A percentile compares a stretch with the other conserved stretches of the same genome.
Conservation (phyloP, 768 basidiomycete genomes). For the Chalciporus piperatus region DNA sequence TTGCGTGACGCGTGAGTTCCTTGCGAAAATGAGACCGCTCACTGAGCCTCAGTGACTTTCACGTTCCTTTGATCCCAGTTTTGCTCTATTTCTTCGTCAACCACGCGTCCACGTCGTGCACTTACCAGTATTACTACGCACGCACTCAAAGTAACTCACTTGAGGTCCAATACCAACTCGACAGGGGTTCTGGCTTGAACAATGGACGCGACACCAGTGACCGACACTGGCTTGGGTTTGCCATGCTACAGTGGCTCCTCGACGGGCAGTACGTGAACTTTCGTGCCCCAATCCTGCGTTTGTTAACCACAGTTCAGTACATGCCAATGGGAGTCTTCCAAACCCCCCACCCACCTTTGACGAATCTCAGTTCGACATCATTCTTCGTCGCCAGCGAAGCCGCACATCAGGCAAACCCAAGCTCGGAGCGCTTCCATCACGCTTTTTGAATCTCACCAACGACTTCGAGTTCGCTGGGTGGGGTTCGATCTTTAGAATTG, state of each 20-base stretch:
- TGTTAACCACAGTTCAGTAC: not conserved
- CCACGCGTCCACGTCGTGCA: not conserved
- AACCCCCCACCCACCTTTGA: slow-evolving; percentile 42
- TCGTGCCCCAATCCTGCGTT: not conserved
- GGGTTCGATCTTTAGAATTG: slow-evolving; percentile 51
- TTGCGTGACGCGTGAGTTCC: no score
- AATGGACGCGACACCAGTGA: slow-evolving; percentile 9
- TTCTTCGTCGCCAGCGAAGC: slow-evolving; percentile 57
- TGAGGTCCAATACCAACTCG: no score
- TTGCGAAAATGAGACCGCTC: no score
- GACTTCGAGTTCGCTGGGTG: slow-evolving; percentile 74
- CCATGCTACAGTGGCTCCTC: not conserved
- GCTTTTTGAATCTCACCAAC: slow-evolving; percentile 59
- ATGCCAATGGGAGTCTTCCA: not conserved
- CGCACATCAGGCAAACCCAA: slow-evolving; percentile 45
- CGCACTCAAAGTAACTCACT: no score
- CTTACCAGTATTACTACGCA: no score
- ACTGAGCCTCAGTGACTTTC: no score
- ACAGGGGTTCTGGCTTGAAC: no score
- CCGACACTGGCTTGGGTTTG: no score
- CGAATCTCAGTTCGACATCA: slow-evolving; percentile 51
- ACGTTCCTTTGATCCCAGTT: no score
- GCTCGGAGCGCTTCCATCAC: slow-evolving; percentile 45
- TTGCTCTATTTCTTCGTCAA: no score
- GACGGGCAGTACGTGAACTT: slow-evolving; percentile 1